Conservation (phyloP, 805 yeast species). For the Cyberlindnera mycetangii region DNA sequence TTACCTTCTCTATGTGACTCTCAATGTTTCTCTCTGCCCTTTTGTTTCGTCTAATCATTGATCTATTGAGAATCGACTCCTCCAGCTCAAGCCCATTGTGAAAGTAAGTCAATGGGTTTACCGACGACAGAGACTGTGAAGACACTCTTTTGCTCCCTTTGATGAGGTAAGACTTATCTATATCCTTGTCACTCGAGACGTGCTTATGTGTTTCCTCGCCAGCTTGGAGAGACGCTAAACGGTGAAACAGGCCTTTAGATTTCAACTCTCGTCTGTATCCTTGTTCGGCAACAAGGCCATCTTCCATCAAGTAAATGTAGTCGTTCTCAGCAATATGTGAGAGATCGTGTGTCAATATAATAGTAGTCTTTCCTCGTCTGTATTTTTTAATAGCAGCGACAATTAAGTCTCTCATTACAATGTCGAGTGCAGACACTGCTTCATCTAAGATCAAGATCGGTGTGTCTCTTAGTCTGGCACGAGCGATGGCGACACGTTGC, state of each 20-base stretch:
- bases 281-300: conserved; percentile 50
- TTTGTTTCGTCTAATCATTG: conserved; percentile 6
- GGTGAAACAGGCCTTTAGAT: conserved; percentile 17
- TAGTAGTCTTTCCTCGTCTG: conserved; percentile 71
- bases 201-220: conserved; percentile 6
- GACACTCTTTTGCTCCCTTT: conserved; percentile 15
- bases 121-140: conserved; percentile 18
- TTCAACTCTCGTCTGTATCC: conserved; percentile 40
- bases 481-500: conserved; percentile 80
- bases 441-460: conserved; percentile 85
- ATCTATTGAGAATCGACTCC: background rate
- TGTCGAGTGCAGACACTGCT: conserved; percentile 78
- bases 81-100: conserved; percentile 12
- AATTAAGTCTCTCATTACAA: conserved; percentile 41
- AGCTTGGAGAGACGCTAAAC: conserved; percentile 20
- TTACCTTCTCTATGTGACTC: conserved; percentile 1
- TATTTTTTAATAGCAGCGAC: conserved; percentile 50
- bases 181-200: background rate
- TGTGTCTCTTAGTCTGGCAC: conserved; percentile 72
- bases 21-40: background rate
- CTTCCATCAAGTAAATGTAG: conserved; percentile 52
- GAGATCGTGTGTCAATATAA: conserved; percentile 78
- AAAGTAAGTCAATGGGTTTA: conserved; percentile 21
- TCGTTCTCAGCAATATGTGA: conserved; percentile 56
- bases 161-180: conserved; percentile 4